Evolutionary conservation across 768 basidiomycete genomes (phyloP).

Genomic region (Kockovaella imperatae): DNA sequence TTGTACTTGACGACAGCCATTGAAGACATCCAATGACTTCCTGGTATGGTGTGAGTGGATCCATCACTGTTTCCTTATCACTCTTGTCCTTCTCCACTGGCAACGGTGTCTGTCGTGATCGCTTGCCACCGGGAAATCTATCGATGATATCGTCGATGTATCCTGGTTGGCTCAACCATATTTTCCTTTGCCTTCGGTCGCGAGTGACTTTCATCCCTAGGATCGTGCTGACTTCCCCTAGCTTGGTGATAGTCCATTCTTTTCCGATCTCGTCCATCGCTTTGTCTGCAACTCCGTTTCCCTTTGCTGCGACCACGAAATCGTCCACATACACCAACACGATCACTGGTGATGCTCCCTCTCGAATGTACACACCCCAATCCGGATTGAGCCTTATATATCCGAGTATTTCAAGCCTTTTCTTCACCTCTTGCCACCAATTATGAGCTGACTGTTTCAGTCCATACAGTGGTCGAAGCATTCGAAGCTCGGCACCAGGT

Average conservation of each 20-base stretch:
- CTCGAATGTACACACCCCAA: too few relatives aligned
- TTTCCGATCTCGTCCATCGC: not conserved
- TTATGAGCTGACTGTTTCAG: too few relatives aligned
- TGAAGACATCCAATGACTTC: conserved; percentile 37
- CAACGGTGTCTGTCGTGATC: conserved; percentile 8
- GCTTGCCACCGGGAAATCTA: conserved; percentile 1
- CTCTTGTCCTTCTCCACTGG: not conserved
- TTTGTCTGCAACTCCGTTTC: not conserved
- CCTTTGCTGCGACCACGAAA: not conserved
- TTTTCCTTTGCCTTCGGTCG: not conserved
- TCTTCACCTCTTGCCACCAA: too few relatives aligned
- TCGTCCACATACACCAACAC: not conserved
- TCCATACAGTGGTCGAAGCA: too few relatives aligned
- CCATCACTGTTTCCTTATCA: not conserved
- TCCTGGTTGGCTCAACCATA: conserved; percentile 6
- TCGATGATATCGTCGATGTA: conserved; percentile 16
- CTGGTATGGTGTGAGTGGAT: conserved; percentile 5
- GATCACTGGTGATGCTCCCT: not conserved
- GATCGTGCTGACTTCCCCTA: conserved; percentile 4
- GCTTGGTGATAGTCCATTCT: conserved; percentile 4
- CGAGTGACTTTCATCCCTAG: conserved; percentile 7
- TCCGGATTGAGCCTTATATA: too few relatives aligned
- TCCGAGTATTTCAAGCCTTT: too few relatives aligned
- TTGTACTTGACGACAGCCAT: conserved; percentile 40
- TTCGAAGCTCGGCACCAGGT: too few relatives aligned